Evolutionary conservation across 805 yeast species (phyloP), one percentile per base, ranked within the genome.

Genomic region (Torulaspora indica): DNA sequence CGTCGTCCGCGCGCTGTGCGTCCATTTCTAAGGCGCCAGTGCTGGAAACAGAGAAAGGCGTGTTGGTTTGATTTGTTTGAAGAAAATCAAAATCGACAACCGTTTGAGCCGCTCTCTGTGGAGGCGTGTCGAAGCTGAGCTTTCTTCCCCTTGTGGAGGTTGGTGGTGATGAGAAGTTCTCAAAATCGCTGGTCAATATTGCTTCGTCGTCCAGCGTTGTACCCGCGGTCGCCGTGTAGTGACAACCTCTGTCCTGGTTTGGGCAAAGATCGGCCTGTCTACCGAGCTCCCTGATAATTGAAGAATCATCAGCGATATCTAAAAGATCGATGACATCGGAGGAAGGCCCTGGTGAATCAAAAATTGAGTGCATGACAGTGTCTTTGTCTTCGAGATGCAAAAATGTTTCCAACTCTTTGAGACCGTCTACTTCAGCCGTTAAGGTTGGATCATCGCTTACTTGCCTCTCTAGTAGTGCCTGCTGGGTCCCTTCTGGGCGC

Each of bases 181-280:
- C 47, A 33, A 47, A 47, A 28, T 47, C 51, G 8, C 47, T 43
- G 10, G 43, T 36, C 3, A 47, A 4, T 32, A 44, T 33, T 23
- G 39, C 48, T 18, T 35, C 41, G n/a, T 47, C 44, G 22, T 47
- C 51, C 2, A 41, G 28, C 2, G 41, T 23, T 25, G 36, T 45
- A 9, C 37, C 33, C 14, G 43, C 36, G 18, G 51, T 37, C 10
- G 45, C 45, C 4, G 51, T 41, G 37, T 42, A 47, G 35, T 47
- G 44, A 18, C 51, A 41, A n/a, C 22, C 24, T 14, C 32, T 32
- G 15, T 43, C 51, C 5, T 38, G 43, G 8, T 33, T 40, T 12
- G 35, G 35, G 15, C 12, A 12, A 2, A 8, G 13, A 20, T 32
- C 31, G 3, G 29, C 34, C 15, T 31, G 32, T 9, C 20, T 15